phyloP scores from a whole-genome alignment of 129 eudicot genomes.

The Artemisia annua region DNA sequence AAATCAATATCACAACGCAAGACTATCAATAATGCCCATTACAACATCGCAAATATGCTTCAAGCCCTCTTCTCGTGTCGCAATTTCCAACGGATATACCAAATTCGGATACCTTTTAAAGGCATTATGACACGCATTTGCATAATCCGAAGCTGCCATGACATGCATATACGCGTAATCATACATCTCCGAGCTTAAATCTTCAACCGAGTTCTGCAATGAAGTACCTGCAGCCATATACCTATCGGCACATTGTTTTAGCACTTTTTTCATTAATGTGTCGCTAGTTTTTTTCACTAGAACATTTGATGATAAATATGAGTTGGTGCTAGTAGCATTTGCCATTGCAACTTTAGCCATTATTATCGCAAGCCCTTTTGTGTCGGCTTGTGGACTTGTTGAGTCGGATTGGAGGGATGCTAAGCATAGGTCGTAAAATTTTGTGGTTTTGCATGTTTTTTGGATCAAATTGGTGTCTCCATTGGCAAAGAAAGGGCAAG shows the following conservation, averaged over 20 bases:
- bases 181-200: slow-evolving; percentile 47
- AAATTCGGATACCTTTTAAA: slow-evolving; percentile 42
- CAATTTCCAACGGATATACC: slow-evolving; percentile 37
- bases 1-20: slow-evolving; percentile 13
- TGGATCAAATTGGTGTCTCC: slow-evolving; percentile 57
- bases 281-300: slow-evolving; percentile 20
- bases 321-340: slow-evolving; percentile 60
- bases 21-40: slow-evolving; percentile 66
- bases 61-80: slow-evolving; percentile 53
- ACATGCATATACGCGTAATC: slow-evolving; percentile 82
- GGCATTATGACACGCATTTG: slow-evolving; percentile 66
- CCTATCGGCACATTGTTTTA: slow-evolving; percentile 59
- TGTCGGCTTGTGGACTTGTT: slow-evolving; percentile 60
- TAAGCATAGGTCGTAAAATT: slow-evolving; percentile 68
- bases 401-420: slow-evolving; percentile 72
- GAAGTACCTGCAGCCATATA: slow-evolving; percentile 58
- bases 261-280: slow-evolving; percentile 32
- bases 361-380: slow-evolving; percentile 70
- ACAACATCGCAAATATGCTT: slow-evolving; percentile 79
- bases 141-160: slow-evolving; percentile 79
- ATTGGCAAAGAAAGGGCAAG: slow-evolving; percentile 33
- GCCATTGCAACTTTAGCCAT: slow-evolving; percentile 50
- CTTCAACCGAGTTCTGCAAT: slow-evolving; percentile 48
- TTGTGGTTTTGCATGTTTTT: slow-evolving; percentile 72
- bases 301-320: slow-evolving; percentile 47